phyloP scores from a whole-genome alignment of 2,329 filamentous ascomycete species.

The Cercospora zeina region DNA sequence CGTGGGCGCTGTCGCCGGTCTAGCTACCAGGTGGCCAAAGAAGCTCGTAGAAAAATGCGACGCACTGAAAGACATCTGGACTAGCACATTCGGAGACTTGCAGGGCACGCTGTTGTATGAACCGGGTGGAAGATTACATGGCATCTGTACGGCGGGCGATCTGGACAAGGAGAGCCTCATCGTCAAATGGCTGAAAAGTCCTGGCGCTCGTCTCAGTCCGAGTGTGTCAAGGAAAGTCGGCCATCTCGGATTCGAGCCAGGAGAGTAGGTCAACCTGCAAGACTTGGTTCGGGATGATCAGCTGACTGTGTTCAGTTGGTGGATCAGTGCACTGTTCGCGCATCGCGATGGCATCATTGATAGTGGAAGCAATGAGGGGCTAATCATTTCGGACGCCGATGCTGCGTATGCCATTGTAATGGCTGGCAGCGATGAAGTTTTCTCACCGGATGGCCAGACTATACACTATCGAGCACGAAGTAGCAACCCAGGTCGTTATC shows the following conservation, averaged over 20 bases:
- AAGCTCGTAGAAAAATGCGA: constrained; percentile 50
- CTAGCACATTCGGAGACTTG: constrained; percentile 41
- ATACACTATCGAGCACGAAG: constrained; percentile 47
- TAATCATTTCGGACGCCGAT: constrained; percentile 46
- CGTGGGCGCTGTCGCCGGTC: constrained; percentile 46
- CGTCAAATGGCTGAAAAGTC: constrained; percentile 39
- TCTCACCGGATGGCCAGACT: constrained; percentile 37
- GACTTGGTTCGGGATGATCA: background rate
- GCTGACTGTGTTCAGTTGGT: constrained; percentile 45
- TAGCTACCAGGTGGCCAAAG: constrained; percentile 51
- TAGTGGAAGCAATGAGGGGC: constrained; percentile 44
- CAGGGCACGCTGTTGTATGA: constrained; percentile 46
- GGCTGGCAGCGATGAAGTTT: constrained; percentile 44
- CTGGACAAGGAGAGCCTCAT: constrained; percentile 43
- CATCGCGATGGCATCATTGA: constrained; percentile 53
- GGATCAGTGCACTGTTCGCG: constrained; percentile 52
- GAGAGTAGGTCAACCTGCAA: constrained; percentile 40
- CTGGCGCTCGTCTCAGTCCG: constrained; percentile 35
- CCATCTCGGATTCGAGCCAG: constrained; percentile 49
- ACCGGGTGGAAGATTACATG: constrained; percentile 47
- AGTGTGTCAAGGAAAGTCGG: constrained; percentile 44
- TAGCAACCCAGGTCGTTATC: constrained; percentile 48
- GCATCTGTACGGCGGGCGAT: constrained; percentile 44
- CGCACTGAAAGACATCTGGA: constrained; percentile 46
- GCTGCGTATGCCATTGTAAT: constrained; percentile 52